Conservation (phyloP, 129 eudicot species). For the Oenanthe sinensis region DNA sequence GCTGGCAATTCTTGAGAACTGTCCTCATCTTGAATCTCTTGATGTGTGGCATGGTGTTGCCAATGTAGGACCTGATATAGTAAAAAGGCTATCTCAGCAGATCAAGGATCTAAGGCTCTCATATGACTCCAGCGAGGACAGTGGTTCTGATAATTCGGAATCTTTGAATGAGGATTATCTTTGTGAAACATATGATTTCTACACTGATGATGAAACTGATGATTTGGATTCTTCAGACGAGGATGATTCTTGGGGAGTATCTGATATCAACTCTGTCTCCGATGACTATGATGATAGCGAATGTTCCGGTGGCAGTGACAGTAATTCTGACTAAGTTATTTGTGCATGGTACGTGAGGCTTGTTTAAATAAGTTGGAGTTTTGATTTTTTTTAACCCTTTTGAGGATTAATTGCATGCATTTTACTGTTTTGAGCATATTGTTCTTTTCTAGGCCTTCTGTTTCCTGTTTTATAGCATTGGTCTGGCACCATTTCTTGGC, state of each 20-base stretch:
- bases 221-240: conserved; percentile 32
- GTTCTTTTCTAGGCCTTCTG: background rate
- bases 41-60: conserved; percentile 55
- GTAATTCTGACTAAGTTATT: conserved; percentile 13
- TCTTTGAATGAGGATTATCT: conserved; percentile 33
- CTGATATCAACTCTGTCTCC: background rate
- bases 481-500: background rate
- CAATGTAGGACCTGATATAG: conserved; percentile 30
- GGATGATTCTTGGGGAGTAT: background rate
- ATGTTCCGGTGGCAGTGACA: conserved; percentile 25
- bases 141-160: conserved; percentile 20
- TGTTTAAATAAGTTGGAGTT: background rate
- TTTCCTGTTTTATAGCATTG: background rate
- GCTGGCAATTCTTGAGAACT: conserved; percentile 46
- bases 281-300: background rate
- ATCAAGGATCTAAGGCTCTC: conserved; percentile 43
- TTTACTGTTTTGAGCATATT: background rate
- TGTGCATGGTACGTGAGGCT: background rate
- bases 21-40: conserved; percentile 57
- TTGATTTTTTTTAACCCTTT: too few relatives aligned
- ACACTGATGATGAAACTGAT: conserved; percentile 25
- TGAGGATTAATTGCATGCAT: background rate
- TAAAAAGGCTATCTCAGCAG: conserved; percentile 37
- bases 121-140: conserved; percentile 32
- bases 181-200: conserved; percentile 29